Evolutionary conservation across 345 rosid genomes (phyloP), one percentile per base, ranked within the genome.

Genomic region (Pseudoturritis turrita): DNA sequence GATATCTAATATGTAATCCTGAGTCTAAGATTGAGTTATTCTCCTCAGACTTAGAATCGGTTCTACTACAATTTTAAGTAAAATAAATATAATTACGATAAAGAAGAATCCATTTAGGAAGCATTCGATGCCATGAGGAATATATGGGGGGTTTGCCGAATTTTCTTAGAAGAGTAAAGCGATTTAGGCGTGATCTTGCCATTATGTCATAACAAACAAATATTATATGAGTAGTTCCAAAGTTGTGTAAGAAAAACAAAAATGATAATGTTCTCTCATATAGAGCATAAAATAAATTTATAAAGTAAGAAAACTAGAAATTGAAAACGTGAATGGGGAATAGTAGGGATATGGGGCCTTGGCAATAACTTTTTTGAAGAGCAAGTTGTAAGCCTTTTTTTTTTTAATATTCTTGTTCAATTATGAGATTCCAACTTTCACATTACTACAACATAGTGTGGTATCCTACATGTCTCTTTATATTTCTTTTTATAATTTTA

Each of bases 381-480:
- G 74, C 79, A 69, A 75, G 65, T 69, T 75, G 79, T 75, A 75
- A 54, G 45, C 65, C 28, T 55, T 54, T 74, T 53, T 41, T 45
- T 50, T 21, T 9, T 12, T 21, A 12, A 26, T 68, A 62, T 69
- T 75, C 75, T 69, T 69, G 65, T 62, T 75, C 75, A 75, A 75
- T 75, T 62, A 75, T 75, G 74, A 75, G 74, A 75, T 75, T 75
- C 73, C 78, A 62, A 68, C 70, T 75, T 75, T 69, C 70, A 62
- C 75, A 68, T 68, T 54, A 69, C 70, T 35, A 68, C 74, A 61
- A 67, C 56, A 68, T 68, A 75, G 70, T 7, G 79, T 75, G 79
- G 79, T 62, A 68, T 69, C 75, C 70, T 75, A 69, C 79, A 62
- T 75, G 75, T 75, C 62, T 75, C 35, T 31, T 29, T 25, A 3